phyloP scores from a whole-genome alignment of 768 basidiomycete species.

The Lactarius sp. region DNA sequence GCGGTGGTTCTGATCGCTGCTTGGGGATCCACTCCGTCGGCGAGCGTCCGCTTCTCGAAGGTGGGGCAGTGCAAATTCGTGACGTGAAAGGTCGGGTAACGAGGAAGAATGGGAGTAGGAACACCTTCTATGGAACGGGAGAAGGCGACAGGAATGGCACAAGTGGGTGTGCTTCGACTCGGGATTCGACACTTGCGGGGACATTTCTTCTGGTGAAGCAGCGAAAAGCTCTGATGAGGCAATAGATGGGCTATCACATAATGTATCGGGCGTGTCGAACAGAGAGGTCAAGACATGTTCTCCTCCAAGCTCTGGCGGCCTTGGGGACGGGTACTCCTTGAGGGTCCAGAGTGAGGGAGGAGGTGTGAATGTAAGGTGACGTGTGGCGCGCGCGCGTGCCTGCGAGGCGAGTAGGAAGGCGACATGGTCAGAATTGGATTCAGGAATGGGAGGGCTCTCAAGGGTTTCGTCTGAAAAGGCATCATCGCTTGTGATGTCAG shows the following conservation, averaged over 20 bases:
- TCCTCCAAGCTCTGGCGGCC: constrained; percentile 2
- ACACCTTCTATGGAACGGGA: not conserved
- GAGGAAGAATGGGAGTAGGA: not conserved
- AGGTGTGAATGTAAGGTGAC: not conserved
- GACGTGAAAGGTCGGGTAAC: not conserved
- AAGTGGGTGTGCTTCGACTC: not conserved
- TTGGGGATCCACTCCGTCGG: not conserved
- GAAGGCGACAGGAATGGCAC: not conserved
- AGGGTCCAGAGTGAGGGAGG: constrained; percentile 12
- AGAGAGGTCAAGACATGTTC: not conserved
- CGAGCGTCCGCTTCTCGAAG: not conserved
- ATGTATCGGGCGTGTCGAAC: not conserved
- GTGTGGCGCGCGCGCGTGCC: constrained; percentile 10
- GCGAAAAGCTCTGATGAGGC: not conserved
- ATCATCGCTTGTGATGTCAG: not conserved
- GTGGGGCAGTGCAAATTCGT: not conserved
- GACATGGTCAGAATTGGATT: not conserved
- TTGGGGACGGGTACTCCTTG: constrained; percentile 9
- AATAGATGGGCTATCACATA: not conserved
- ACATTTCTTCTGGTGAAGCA: not conserved
- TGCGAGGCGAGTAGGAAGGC: constrained; percentile 8
- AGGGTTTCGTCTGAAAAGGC: no score
- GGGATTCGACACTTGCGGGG: not conserved
- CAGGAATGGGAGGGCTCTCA: not conserved
- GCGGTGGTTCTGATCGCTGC: not conserved